Conservation (phyloP, 2,329 filamentous ascomycete genomes). For the Phaeoacremonium minimum region DNA sequence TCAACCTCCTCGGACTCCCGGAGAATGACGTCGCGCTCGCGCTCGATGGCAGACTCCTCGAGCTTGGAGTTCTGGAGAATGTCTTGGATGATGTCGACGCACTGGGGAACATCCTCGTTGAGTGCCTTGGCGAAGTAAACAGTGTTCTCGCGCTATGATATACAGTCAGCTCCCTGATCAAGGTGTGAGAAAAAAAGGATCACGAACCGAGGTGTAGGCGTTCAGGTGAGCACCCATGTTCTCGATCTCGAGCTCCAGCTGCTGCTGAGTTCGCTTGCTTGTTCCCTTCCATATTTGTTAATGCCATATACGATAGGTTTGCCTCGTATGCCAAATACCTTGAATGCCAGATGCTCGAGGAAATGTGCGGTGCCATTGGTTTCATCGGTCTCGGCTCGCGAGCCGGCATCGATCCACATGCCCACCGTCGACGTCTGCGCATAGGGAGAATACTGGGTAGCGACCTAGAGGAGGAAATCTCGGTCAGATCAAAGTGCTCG, state of each 20-base stretch:
- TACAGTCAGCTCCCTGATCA: slow-evolving; percentile 9
- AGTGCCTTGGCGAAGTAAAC: slow-evolving; percentile 99
- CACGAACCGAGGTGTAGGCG: slow-evolving; percentile 94
- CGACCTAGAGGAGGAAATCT: slow-evolving; percentile 61
- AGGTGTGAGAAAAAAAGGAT: slow-evolving; percentile 10
- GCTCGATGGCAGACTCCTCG: slow-evolving; percentile 86
- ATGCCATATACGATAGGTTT: not conserved
- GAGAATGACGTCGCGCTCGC: slow-evolving; percentile 97
- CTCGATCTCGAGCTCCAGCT: slow-evolving; percentile 98
- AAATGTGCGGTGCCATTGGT: slow-evolving; percentile 99
- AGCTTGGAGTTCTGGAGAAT: slow-evolving; percentile 99
- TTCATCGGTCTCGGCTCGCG: slow-evolving; percentile 94
- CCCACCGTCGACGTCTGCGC: slow-evolving; percentile 97
- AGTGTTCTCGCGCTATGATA: slow-evolving; percentile 85
- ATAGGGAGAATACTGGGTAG: slow-evolving; percentile 96
- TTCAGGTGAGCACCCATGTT: slow-evolving; percentile 99
- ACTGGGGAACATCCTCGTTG: slow-evolving; percentile 93
- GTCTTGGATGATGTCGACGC: slow-evolving; percentile 97
- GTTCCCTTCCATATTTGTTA: slow-evolving; percentile 61
- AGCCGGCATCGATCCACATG: slow-evolving; percentile 99
- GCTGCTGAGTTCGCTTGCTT: slow-evolving; percentile 88
- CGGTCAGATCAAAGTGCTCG: slow-evolving; percentile 9
- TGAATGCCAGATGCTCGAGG: slow-evolving; percentile 99
- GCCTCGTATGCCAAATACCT: slow-evolving; percentile 58
- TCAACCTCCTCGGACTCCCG: slow-evolving; percentile 99